phyloP scores from a whole-genome alignment of 495 filamentous ascomycete genomes.

The Letharia lupina region DNA sequence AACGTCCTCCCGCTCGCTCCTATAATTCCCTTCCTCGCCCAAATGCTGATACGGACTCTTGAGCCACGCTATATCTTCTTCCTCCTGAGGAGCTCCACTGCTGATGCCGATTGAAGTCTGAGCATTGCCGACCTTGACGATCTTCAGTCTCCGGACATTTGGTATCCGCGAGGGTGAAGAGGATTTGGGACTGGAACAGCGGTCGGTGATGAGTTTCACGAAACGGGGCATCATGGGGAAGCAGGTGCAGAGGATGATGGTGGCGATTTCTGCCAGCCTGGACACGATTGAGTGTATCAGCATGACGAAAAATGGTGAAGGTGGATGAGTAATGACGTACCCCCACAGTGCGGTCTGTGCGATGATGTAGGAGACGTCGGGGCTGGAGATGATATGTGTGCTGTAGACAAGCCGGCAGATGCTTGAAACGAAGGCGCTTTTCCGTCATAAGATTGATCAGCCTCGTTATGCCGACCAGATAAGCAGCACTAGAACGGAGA shows the following conservation, averaged over 20 bases:
- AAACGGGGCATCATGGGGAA: conserved; percentile 20
- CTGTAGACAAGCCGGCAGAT: conserved; percentile 15
- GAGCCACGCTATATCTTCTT: too few species aligned
- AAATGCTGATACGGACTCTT: not conserved
- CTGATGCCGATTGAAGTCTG: not conserved
- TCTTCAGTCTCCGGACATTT: not conserved
- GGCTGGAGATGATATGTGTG: not conserved
- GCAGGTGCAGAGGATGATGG: conserved; percentile 16
- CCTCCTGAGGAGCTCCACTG: not conserved
- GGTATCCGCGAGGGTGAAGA: not conserved
- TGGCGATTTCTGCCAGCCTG: conserved; percentile 13
- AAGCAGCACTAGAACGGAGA: not conserved
- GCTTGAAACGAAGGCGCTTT: conserved; percentile 19
- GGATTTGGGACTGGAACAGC: not conserved
- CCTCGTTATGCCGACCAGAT: not conserved
- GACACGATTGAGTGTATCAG: not conserved
- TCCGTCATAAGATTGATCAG: not conserved
- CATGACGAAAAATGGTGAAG: too few species aligned
- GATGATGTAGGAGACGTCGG: conserved; percentile 10
- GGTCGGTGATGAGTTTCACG: not conserved
- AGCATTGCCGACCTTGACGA: too few species aligned
- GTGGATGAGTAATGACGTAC: not conserved
- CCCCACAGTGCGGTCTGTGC: conserved; percentile 3
- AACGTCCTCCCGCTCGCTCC: too few species aligned
- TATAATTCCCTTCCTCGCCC: not conserved